These are phyloP conservation scores for Suillus clintonianus DNA, from an alignment of 768 basidiomycete genomes.

Conservation along the genomic window DNA sequence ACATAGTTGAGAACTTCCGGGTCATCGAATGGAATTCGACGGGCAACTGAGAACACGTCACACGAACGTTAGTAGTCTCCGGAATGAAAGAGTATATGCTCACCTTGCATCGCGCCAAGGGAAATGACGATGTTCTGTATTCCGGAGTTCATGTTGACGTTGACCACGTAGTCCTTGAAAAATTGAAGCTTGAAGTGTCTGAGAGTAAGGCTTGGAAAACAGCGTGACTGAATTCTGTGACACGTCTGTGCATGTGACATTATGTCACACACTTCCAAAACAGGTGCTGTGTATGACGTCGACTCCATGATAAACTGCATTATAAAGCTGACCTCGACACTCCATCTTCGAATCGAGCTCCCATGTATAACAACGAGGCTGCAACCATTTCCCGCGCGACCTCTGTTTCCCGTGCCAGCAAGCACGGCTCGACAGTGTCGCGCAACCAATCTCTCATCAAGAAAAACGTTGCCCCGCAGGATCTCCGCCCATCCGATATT, in stretches of 20 bases:
- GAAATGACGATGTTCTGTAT: slow-evolving; percentile 86
- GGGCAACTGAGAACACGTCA: slow-evolving; percentile 62
- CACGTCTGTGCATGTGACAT: slow-evolving; percentile 21
- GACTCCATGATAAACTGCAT: background rate
- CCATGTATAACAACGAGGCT: slow-evolving; percentile 43
- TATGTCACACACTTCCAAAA: slow-evolving; percentile 28
- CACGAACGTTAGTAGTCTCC: background rate
- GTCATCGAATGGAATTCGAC: slow-evolving; percentile 89
- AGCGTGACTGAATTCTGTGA: slow-evolving; percentile 10
- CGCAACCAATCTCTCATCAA: slow-evolving; percentile 88
- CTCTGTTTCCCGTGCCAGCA: slow-evolving; percentile 66
- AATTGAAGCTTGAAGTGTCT: background rate
- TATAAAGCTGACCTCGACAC: background rate
- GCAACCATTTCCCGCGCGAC: slow-evolving; percentile 68
- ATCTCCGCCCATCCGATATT: slow-evolving; percentile 90
- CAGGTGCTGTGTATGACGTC: slow-evolving; percentile 1
- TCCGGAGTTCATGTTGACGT: slow-evolving; percentile 64
- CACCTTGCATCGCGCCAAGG: slow-evolving; percentile 91
- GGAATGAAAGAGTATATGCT: slow-evolving; percentile 12
- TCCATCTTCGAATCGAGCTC: background rate
- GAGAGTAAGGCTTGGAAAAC: slow-evolving; percentile 9
- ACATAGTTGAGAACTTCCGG: slow-evolving; percentile 80
- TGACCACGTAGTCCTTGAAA: slow-evolving; percentile 17
- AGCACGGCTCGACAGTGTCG: slow-evolving; percentile 71
- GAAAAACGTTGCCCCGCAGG: slow-evolving; percentile 89